These are phyloP conservation scores for Pyrenula aspistea DNA, from an alignment of 495 filamentous ascomycete genomes.

Conservation along the genomic window DNA sequence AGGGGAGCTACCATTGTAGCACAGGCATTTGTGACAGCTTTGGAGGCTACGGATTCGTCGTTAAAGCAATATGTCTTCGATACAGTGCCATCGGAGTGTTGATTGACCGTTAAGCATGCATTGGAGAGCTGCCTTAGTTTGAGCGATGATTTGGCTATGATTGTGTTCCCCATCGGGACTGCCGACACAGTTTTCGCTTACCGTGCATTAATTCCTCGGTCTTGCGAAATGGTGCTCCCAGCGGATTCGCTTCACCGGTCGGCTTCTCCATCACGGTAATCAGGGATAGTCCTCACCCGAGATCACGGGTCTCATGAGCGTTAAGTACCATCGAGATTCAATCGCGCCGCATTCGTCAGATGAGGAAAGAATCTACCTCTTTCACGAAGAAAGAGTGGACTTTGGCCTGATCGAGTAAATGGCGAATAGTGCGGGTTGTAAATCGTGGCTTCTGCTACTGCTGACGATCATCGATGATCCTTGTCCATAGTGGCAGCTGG, in stretches of 20 bases:
- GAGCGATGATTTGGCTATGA: not conserved
- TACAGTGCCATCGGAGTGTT: not conserved
- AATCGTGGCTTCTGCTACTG: not conserved
- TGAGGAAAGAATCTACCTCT: too few species aligned
- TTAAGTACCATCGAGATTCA: too few species aligned
- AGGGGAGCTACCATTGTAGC: constrained; percentile 45
- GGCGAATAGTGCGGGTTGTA: too few species aligned
- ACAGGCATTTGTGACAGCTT: constrained; percentile 49
- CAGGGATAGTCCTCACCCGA: too few species aligned
- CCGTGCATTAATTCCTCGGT: not conserved
- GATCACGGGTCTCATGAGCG: too few species aligned
- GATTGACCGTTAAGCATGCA: not conserved
- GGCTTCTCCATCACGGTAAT: too few species aligned
- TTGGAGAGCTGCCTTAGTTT: not conserved
- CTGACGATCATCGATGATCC: not conserved
- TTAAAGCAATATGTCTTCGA: constrained; percentile 10
- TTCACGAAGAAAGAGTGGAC: too few species aligned
- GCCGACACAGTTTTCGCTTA: not conserved
- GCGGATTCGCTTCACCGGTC: too few species aligned
- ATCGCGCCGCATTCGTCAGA: too few species aligned
- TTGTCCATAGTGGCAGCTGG: not conserved
- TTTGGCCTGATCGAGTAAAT: too few species aligned
- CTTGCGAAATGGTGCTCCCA: too few species aligned
- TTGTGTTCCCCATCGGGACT: not conserved
- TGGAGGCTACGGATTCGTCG: constrained; percentile 28